These are phyloP conservation scores for Leccinum broughii DNA, from an alignment of 768 basidiomycete genomes.

Conservation along the genomic window DNA sequence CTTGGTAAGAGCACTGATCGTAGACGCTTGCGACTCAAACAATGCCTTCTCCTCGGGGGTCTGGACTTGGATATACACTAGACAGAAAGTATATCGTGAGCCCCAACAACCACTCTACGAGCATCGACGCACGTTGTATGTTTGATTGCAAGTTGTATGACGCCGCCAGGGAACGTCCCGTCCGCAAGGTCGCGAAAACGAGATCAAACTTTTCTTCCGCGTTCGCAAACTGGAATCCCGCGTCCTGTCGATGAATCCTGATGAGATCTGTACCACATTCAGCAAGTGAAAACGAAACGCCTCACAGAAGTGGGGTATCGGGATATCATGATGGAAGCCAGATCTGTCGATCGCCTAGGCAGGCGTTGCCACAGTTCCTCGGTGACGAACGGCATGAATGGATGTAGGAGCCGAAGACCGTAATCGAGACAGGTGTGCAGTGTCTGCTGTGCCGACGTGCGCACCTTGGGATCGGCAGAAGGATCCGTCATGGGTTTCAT, in stretches of 20 bases:
- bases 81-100: conserved; percentile 3
- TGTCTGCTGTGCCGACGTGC: conserved; percentile 90
- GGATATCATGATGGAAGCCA: conserved; percentile 87
- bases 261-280: not conserved
- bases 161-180: conserved; percentile 52
- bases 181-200: conserved; percentile 75
- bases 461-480: conserved; percentile 56
- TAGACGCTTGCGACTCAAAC: conserved; percentile 70
- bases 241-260: conserved; percentile 44
- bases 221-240: conserved; percentile 58
- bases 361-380: conserved; percentile 99
- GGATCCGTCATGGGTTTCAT: conserved; percentile 98
- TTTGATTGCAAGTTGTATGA: conserved; percentile 87
- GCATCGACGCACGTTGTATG: conserved; percentile 38
- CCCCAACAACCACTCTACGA: not conserved
- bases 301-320: conserved; percentile 79
- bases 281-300: conserved; percentile 9
- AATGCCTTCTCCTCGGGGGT: conserved; percentile 60
- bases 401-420: conserved; percentile 88
- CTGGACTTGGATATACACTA: conserved; percentile 75
- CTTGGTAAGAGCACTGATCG: conserved; percentile 83
- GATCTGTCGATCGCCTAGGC: conserved; percentile 79
- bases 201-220: conserved; percentile 87
- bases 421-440: conserved; percentile 92
- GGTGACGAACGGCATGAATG: conserved; percentile 99